Base-by-base conservation (phyloP, 148 eudicot species). In the Talinum fruticosum region DNA sequence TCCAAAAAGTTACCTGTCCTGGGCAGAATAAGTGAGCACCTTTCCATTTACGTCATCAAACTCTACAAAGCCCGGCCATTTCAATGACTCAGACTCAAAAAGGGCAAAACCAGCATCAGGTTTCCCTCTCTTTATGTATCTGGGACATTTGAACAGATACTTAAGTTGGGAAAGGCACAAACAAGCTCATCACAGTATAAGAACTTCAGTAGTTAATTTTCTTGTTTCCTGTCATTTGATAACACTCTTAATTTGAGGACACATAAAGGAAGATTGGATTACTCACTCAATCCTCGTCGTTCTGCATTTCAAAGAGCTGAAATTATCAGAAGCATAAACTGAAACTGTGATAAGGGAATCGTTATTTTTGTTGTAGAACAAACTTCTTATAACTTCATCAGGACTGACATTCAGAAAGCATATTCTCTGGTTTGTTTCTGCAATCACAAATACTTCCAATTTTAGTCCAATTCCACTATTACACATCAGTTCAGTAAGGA, bases 11-110 rank as follows among this genome's bases (percentile, higher is more conserved):
- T 84, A 88, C 97, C 94, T 90, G 83, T 90, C 94, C 72, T 92
- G 93, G 73, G 94, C 94, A 78, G 97, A 92, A 76, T 90, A 90
- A 38, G 97, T 92, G 71, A 90, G 94, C 71, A 92, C 94, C 83
- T 92, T 92, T 70, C 97, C 97, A 74, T 92, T 96, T 29, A 96
- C 97, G 81, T 96, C 97, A 89, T 96, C 97, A 84, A 93, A 96
- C 86, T 96, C 99, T 41, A 96, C 99, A 90, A 96, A 96, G 29
- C 99, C 97, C 37, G 99, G 99, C 99, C 99, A 96, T 82, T 96
- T 96, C 82, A 96, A 74, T 19, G 99, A 96, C 83, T 96, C 99
- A 0, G 97, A 88, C 88, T 96, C 99, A 82, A 96, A 96, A 73
- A 96, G 94, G 47, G 97, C 87, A 82, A 92, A 95, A 54, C 99